Evolutionary conservation across 176 grass and related monocot genomes (phyloP).

Genomic region (Avena eriantha): DNA sequence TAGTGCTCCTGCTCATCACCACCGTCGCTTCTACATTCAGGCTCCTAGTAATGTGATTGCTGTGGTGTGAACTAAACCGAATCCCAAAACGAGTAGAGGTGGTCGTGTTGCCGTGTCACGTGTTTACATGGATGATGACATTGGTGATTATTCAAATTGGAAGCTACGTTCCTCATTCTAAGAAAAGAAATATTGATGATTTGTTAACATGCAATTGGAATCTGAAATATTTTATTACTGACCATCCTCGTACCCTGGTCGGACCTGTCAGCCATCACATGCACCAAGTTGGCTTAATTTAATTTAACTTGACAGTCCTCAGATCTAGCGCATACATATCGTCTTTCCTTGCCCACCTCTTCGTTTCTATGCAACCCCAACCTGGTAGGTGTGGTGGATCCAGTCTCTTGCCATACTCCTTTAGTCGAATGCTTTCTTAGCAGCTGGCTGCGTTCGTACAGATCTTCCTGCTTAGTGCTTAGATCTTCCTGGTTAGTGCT

Average conservation of each 20-base stretch:
- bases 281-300: background rate
- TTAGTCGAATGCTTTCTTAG: background rate
- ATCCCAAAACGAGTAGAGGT: background rate
- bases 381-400: background rate
- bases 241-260: too few relatives aligned
- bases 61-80: background rate
- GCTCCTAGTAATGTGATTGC: background rate
- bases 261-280: background rate
- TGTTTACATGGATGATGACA: background rate
- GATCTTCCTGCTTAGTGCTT: background rate
- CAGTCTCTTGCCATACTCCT: background rate
- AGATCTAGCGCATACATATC: background rate
- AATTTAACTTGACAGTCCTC: background rate
- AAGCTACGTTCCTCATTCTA: too few relatives aligned
- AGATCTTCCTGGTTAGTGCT: background rate
- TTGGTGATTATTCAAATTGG: background rate
- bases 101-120: background rate
- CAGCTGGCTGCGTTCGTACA: background rate
- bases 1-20: background rate
- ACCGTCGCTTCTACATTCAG: background rate
- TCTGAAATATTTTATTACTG: background rate
- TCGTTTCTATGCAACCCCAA: background rate
- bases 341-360: background rate
- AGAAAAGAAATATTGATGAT: background rate
- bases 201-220: background rate